These are phyloP conservation scores for Phialophora tarda DNA, from an alignment of 2,329 filamentous ascomycete species.

Conservation along the genomic window DNA sequence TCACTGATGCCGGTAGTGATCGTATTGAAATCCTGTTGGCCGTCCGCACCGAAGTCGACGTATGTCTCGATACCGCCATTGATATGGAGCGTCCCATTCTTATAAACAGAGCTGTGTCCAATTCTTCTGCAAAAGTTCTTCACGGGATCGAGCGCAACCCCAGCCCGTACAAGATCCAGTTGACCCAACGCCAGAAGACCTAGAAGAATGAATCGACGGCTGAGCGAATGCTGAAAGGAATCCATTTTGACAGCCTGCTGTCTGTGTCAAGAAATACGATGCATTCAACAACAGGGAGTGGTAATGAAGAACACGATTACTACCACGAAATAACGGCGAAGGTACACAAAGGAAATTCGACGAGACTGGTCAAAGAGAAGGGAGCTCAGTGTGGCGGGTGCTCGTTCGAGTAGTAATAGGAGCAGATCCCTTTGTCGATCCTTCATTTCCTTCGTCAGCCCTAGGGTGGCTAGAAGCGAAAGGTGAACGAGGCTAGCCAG, in stretches of 20 bases:
- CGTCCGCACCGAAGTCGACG: constrained; percentile 35
- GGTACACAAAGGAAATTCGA: neutral
- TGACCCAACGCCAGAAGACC: constrained; percentile 20
- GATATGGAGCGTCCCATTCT: constrained; percentile 43
- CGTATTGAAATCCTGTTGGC: constrained; percentile 28
- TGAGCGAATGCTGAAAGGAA: neutral
- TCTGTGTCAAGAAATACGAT: constrained; percentile 1
- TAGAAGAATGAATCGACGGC: constrained; percentile 14
- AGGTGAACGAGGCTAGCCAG: constrained; percentile 8
- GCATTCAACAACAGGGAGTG: neutral
- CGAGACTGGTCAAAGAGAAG: constrained; percentile 3
- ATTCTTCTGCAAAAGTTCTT: constrained; percentile 42
- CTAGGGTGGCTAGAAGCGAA: constrained; percentile 6
- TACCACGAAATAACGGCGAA: neutral
- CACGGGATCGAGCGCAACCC: constrained; percentile 39
- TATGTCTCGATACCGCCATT: constrained; percentile 43
- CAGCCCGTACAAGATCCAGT: constrained; percentile 19
- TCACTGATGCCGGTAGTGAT: constrained; percentile 43
- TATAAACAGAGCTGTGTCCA: constrained; percentile 43
- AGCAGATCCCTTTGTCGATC: constrained; percentile 16
- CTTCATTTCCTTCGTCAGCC: constrained; percentile 22
- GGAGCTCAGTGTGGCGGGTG: neutral
- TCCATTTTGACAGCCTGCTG: constrained; percentile 23
- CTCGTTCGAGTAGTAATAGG: constrained; percentile 17
- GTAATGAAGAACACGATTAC: neutral